Evolutionary conservation across 129 eudicot genomes (phyloP).

Genomic region (Dittrichia graveolens): DNA sequence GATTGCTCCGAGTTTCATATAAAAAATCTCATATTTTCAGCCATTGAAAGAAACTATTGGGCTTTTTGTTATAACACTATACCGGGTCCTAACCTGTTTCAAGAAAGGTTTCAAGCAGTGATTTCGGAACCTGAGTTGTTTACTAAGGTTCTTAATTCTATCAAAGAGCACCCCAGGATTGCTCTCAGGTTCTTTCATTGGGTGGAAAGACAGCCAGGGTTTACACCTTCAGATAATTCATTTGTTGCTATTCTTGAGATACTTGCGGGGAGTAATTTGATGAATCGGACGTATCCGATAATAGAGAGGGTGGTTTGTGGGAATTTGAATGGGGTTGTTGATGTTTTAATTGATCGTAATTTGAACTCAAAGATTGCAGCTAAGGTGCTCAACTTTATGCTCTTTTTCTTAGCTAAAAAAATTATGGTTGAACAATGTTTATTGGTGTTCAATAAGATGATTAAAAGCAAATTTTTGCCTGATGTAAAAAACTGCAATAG

Average conservation of each 20-base stretch:
- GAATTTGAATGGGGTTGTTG: slow-evolving; percentile 46
- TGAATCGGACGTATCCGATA: slow-evolving; percentile 46
- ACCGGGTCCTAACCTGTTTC: slow-evolving; percentile 22
- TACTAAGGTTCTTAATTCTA: slow-evolving; percentile 47
- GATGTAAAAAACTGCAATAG: slow-evolving; percentile 69
- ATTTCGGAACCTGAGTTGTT: slow-evolving; percentile 52
- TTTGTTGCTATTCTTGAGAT: slow-evolving; percentile 57
- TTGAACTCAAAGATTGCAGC: slow-evolving; percentile 31
- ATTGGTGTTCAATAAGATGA: slow-evolving; percentile 54
- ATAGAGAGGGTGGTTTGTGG: slow-evolving; percentile 47
- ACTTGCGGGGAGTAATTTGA: slow-evolving; percentile 42
- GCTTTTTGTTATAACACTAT: slow-evolving; percentile 29
- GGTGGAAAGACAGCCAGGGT: slow-evolving; percentile 54
- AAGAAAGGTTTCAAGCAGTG: slow-evolving; percentile 29
- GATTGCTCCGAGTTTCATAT: slow-evolving; percentile 32
- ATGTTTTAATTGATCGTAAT: slow-evolving; percentile 47
- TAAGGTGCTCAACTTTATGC: slow-evolving; percentile 53
- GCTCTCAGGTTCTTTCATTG: slow-evolving; percentile 60
- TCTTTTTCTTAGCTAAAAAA: slow-evolving; percentile 42
- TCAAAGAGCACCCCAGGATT: slow-evolving; percentile 42
- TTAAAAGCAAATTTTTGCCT: slow-evolving; percentile 52
- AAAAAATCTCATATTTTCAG: slow-evolving; percentile 40
- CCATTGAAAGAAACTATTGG: slow-evolving; percentile 40
- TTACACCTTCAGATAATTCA: slow-evolving; percentile 34
- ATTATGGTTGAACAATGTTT: slow-evolving; percentile 48